Percentiles rank a stretch among this genome's conserved stretches.
Conservation (phyloP, 495 filamentous ascomycete species). For the Endocarpon pusillum region DNA sequence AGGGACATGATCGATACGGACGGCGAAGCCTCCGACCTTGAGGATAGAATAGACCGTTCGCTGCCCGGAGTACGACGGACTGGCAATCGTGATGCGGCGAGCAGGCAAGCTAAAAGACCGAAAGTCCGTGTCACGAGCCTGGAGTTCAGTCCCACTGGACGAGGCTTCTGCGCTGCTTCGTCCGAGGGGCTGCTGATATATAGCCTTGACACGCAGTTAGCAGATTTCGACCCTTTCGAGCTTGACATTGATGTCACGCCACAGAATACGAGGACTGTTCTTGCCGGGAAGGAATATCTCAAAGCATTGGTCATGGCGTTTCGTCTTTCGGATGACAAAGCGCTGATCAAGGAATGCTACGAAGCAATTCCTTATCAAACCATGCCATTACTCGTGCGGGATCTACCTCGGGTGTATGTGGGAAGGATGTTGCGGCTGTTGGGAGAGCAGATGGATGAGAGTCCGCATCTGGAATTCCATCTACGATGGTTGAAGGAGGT, state of each 20-base stretch:
- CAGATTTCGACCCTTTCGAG: constrained; percentile 84
- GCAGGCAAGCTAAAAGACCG: constrained; percentile 52
- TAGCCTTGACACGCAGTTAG: constrained; percentile 59
- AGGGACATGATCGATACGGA: constrained; percentile 64
- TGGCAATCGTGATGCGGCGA: constrained; percentile 64
- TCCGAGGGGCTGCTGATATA: constrained; percentile 92
- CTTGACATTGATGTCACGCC: constrained; percentile 86
- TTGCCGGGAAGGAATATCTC: constrained; percentile 49
- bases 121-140: constrained; percentile 77
- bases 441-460: constrained; percentile 73
- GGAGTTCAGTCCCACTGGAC: constrained; percentile 74
- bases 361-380: constrained; percentile 60
- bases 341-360: constrained; percentile 64
- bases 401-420: constrained; percentile 76
- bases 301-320: constrained; percentile 95
- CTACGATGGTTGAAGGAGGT: constrained; percentile 82
- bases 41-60: constrained; percentile 64
- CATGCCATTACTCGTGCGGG: constrained; percentile 59
- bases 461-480: constrained; percentile 85
- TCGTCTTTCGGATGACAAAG: constrained; percentile 61
- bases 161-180: constrained; percentile 82
- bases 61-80: constrained; percentile 81
- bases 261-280: constrained; percentile 53
- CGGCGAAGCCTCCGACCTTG: constrained; percentile 76
- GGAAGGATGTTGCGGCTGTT: constrained; percentile 65